Base-by-base conservation (phyloP, 1,284 basidiomycete species). In the Termitomyces sp. region DNA sequence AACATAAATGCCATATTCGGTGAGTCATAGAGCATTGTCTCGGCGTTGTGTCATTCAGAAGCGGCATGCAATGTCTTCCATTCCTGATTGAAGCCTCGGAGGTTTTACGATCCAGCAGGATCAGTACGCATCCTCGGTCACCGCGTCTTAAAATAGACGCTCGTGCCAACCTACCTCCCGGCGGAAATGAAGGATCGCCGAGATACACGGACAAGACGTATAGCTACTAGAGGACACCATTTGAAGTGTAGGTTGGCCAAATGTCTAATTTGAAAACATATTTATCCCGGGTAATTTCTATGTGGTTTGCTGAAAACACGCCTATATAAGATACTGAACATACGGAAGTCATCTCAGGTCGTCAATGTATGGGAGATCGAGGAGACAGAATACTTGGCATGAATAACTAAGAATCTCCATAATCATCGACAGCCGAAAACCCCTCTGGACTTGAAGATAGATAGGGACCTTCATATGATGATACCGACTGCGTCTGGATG, bases 381-480 rank as follows among this genome's bases (percentile, higher is more conserved):
- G 28, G 18, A 18, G 21, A 31, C n/a, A n/a, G 21, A n/a, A 21
- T 24, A 14, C 11, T 19, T 43, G 8, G 21, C 1, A 18, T 21
- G 14, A 40, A 21, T 21, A 40, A 28, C 51, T 61, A 68, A 46
- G 64, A 56, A 46, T 68, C 66, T 9, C 58, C 64, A 50, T 67
- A 74, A 49, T 74, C 72, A 45, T 73, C 72, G 49, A 68, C 67
- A 24, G 64, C 66, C 11, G 66, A 61, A 56, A 68, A 73, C 28
- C 71, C 71, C 44, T 71, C 72, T 45, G 72, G 66, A 47, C 69
- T 72, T 16, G 73, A 67, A 35, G 69, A 64, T 21, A 65, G 56
- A 59, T 74, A 73, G 18, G 70, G 59, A 10, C 62, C 64, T 31
- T 70, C 66, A 54, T 72, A 72, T 39, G 67, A 64, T 60, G 65